A percentile compares a stretch with the other conserved stretches of the same genome.
phyloP scores from a whole-genome alignment of 1,284 basidiomycete species.

The Malassezia brasiliensis region DNA sequence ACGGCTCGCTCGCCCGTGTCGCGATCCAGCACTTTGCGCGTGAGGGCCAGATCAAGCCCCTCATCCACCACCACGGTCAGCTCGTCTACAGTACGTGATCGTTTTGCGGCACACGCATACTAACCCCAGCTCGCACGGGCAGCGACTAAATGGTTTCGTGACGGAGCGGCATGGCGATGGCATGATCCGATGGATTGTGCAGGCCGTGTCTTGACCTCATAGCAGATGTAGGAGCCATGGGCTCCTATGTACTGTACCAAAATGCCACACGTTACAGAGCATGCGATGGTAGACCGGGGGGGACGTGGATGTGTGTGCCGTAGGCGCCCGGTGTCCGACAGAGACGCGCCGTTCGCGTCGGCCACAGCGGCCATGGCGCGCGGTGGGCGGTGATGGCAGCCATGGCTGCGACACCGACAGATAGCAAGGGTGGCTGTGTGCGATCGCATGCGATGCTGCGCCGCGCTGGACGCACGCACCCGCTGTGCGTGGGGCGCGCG shows the following conservation, averaged over 20 bases:
- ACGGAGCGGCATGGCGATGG: background rate
- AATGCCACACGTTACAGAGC: conserved; percentile 1
- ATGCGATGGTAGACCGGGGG: background rate
- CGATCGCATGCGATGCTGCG: no score
- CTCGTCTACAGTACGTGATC: conserved; percentile 63
- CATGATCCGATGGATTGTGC: background rate
- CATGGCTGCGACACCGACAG: no score
- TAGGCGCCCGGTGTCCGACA: no score
- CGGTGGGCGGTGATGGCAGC: no score
- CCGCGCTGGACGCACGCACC: no score
- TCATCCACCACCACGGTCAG: conserved; percentile 91
- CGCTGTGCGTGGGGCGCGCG: no score
- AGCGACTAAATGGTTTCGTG: conserved; percentile 10
- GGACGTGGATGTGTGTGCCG: no score
- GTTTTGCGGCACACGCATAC: background rate
- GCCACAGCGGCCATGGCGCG: no score
- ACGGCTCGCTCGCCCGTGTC: conserved; percentile 84
- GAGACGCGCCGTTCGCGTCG: no score
- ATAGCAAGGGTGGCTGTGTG: no score
- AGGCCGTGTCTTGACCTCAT: background rate
- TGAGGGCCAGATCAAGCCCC: conserved; percentile 88
- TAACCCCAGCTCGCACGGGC: conserved; percentile 14
- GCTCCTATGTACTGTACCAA: conserved; percentile 4
- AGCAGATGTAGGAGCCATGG: conserved; percentile 5
- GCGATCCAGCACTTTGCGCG: conserved; percentile 89